Evolutionary conservation across 2,329 filamentous ascomycete genomes (phyloP), one percentile per base, ranked within the genome.

Genomic region (Nannizzia gypsea): DNA sequence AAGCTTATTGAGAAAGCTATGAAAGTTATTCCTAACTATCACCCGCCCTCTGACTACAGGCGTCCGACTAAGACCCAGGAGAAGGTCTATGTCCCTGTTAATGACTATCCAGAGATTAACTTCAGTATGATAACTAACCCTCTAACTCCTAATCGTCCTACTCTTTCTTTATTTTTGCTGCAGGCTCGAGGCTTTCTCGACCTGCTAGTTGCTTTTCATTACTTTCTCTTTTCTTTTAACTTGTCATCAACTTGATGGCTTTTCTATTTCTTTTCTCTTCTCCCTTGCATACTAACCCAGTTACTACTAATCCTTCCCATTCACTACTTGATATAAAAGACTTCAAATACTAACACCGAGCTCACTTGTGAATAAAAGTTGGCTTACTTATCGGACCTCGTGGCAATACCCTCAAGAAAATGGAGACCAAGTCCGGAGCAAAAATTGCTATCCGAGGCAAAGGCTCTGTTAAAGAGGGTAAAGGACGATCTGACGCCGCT

Each of bases 111-210:
- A 82, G 93, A 99, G 78, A 97, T 99, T 86, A 99, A 99, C 87
- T 99, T 99, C 90, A 99, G 93, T 99, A 96, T 92, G 92, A 92
- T 93, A 91, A 87, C 91, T 96, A 96, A 96, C 90, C 90, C 90
- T 90, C 85, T 86, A 87, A 88, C 85, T 81, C 83, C 85, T 88
- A 86, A 88, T 76, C 72, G 70, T 72, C 68, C 69, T 70, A 66
- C 69, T 67, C 74, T 77, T 73, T 69, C 66, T 72, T 67, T 63
- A 63, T 67, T 61, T 44, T 61, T 59, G 20, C 72, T 72, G 74
- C 70, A 72, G 69, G 72, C 70, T 68, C 62, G 67, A 65, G 66
- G 69, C 68, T 44, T 46, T 50, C 56, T 59, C 57, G 60, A 61
- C 50, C 57, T 46, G 42, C 20, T 24, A 24, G 38, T 22, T 34